Conservation (phyloP, 768 basidiomycete genomes). For the Russula virescens region DNA sequence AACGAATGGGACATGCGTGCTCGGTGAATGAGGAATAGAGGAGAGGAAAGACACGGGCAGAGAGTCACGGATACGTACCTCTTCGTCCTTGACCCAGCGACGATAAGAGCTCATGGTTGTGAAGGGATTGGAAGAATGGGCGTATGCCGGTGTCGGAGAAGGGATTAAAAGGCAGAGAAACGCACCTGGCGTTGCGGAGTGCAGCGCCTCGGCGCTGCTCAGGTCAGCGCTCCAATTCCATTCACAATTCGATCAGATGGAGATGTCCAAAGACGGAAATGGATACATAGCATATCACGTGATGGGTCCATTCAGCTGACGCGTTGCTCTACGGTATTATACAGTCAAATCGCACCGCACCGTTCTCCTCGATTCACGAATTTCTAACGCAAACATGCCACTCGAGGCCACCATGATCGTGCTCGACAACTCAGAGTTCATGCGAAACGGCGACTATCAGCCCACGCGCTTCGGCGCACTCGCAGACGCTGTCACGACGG, state of each 20-base stretch:
- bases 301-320: neutral
- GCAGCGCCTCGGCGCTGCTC: too few species aligned
- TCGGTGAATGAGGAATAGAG: too few species aligned
- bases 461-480: slow-evolving; percentile 89
- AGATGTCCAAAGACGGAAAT: too few species aligned
- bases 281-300: too few species aligned
- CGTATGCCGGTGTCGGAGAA: too few species aligned
- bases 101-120: slow-evolving; percentile 2
- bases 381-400: slow-evolving; percentile 58
- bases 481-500: slow-evolving; percentile 80
- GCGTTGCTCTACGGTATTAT: slow-evolving; percentile 4
- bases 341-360: neutral
- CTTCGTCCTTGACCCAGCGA: slow-evolving; percentile 4
- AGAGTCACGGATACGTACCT: neutral
- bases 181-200: too few species aligned
- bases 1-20: neutral
- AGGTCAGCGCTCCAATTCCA: too few species aligned
- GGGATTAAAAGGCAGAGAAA: neutral
- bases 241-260: too few species aligned
- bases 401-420: slow-evolving; percentile 98
- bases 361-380: neutral
- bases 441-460: slow-evolving; percentile 90
- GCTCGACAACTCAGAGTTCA: slow-evolving; percentile 96
- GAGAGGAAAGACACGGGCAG: too few species aligned
- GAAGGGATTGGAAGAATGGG: neutral